Percentiles rank a stretch among this genome's conserved stretches.
Evolutionary conservation across 305 asterid species (phyloP).

Genomic region (Fraxinus latifolia): DNA sequence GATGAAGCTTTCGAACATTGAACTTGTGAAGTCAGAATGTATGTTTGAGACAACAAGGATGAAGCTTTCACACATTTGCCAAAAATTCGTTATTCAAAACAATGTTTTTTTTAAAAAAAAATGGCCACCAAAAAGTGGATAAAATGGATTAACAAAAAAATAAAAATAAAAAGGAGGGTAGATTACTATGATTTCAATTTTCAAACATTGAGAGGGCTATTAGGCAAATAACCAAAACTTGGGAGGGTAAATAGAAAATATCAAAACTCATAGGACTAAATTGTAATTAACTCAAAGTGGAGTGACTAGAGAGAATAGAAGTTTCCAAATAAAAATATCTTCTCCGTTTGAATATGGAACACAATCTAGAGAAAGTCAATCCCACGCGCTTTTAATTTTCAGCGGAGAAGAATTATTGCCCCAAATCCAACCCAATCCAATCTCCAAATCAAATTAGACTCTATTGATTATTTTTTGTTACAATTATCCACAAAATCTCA

Average conservation of each 20-base stretch:
- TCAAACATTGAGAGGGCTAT: not conserved
- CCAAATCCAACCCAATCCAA: conserved; percentile 25
- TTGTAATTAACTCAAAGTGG: not conserved
- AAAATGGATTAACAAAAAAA: not conserved
- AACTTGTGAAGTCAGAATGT: not conserved
- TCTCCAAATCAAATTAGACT: not conserved
- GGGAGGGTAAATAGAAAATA: not conserved
- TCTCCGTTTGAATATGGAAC: conserved; percentile 30
- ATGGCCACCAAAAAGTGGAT: no score
- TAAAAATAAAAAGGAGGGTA: not conserved
- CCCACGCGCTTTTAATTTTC: conserved; percentile 23
- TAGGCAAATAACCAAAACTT: not conserved
- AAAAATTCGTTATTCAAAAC: no score
- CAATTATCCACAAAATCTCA: not conserved
- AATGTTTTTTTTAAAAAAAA: no score
- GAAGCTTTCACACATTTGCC: not conserved
- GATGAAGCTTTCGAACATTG: not conserved
- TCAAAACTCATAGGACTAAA: not conserved
- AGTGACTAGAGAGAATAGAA: not conserved
- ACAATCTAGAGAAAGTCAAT: conserved; percentile 24
- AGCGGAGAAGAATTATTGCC: conserved; percentile 32
- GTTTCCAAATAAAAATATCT: conserved; percentile 7
- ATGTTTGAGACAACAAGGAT: not conserved
- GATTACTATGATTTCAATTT: not conserved
- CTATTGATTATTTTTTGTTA: not conserved